phyloP scores from a whole-genome alignment of 495 filamentous ascomycete species.

The Annulohypoxylon nitens region DNA sequence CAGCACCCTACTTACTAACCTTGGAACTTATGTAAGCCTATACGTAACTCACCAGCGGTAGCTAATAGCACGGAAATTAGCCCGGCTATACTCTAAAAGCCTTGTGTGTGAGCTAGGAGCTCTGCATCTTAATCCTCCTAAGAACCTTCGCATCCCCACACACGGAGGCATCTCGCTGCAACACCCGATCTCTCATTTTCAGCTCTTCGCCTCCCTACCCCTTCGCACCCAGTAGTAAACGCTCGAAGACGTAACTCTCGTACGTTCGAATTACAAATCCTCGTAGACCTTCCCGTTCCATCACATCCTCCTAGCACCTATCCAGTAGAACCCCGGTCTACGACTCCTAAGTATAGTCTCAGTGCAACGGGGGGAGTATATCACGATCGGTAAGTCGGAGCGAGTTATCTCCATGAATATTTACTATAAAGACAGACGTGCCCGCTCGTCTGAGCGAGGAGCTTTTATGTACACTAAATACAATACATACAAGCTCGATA shows the following conservation, averaged over 20 bases:
- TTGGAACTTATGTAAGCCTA: background rate
- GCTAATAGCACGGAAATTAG: no score
- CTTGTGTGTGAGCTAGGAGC: no score
- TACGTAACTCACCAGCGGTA: background rate
- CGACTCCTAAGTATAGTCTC: background rate
- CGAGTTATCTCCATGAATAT: background rate
- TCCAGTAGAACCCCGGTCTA: no score
- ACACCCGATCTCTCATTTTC: no score
- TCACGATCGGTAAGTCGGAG: background rate
- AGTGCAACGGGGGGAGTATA: background rate
- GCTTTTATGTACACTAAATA: background rate
- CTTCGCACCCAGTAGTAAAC: background rate
- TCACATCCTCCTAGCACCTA: no score
- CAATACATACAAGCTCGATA: background rate
- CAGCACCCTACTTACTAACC: no score
- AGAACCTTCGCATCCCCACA: no score
- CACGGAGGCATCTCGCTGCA: no score
- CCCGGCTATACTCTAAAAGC: no score
- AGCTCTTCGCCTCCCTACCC: no score
- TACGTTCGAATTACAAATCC: background rate
- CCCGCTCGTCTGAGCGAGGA: background rate
- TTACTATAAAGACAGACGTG: background rate
- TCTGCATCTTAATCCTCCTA: no score
- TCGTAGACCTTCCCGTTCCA: no score
- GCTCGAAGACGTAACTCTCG: background rate